phyloP scores from a whole-genome alignment of 139 green algal genomes.

The Choricystis sp. region DNA sequence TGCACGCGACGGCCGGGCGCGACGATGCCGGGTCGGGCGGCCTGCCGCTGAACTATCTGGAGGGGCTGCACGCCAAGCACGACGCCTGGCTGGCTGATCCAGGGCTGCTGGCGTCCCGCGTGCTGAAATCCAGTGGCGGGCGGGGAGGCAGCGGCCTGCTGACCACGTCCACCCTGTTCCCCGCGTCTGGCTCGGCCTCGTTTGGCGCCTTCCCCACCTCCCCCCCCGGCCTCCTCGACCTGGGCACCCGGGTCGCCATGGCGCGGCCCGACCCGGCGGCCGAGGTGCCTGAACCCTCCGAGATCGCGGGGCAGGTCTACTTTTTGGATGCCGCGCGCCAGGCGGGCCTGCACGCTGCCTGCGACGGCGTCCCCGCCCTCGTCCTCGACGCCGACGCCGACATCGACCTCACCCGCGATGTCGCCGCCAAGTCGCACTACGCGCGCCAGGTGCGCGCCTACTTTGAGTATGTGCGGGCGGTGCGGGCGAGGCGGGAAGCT shows the following conservation, averaged over 20 bases:
- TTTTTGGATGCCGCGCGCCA: conserved; percentile 3
- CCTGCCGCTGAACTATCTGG: conserved; percentile 60
- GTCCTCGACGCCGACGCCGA: conserved; percentile 53
- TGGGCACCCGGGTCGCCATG: background rate
- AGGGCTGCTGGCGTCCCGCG: background rate
- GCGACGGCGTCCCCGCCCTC: conserved; percentile 34
- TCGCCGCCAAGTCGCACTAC: conserved; percentile 29
- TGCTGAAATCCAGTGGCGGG: background rate
- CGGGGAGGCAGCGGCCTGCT: too few species aligned
- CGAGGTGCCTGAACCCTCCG: background rate
- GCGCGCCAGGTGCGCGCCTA: conserved; percentile 17
- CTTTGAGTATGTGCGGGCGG: conserved; percentile 18
- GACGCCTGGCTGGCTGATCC: conserved; percentile 68
- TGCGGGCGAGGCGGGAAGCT: background rate
- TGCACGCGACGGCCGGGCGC: too few species aligned
- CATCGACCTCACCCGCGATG: conserved; percentile 43
- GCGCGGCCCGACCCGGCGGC: too few species aligned
- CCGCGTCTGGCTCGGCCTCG: too few species aligned
- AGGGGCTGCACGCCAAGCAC: conserved; percentile 73
- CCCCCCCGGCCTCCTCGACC: background rate
- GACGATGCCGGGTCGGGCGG: too few species aligned
- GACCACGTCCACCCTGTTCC: background rate
- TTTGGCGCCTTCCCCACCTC: too few species aligned
- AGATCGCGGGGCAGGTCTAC: background rate
- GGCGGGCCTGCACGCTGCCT: conserved; percentile 9